These are phyloP conservation scores for Suhomyces bribrorum DNA, from an alignment of 1,139 yeast species.

Conservation along the genomic window DNA sequence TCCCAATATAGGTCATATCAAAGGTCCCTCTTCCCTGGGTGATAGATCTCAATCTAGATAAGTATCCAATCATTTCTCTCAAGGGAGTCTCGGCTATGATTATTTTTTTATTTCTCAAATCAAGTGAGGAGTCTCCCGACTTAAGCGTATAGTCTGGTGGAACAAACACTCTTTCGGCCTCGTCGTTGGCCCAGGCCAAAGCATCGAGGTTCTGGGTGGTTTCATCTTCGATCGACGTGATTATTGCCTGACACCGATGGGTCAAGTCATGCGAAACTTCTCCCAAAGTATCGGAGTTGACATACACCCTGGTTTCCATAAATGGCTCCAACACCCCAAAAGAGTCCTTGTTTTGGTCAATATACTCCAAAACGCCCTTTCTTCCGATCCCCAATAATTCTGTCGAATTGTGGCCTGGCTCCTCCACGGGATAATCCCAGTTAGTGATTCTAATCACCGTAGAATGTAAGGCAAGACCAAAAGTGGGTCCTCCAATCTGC, in stretches of 20 bases:
- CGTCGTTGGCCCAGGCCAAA: conserved; percentile 47
- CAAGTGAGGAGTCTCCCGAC: conserved; percentile 10
- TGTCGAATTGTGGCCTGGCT: conserved; percentile 29
- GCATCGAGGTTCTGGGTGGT: conserved; percentile 40
- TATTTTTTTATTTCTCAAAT: conserved; percentile 47
- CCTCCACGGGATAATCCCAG: conserved; percentile 60
- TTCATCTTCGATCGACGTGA: conserved; percentile 64
- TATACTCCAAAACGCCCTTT: conserved; percentile 40
- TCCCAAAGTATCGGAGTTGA: conserved; percentile 75
- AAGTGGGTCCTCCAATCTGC: conserved; percentile 74
- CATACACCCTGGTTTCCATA: conserved; percentile 74
- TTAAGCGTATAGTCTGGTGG: conserved; percentile 59
- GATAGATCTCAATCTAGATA: conserved; percentile 71
- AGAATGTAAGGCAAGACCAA: conserved; percentile 67
- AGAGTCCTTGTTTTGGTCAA: conserved; percentile 20
- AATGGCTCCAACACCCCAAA: conserved; percentile 79
- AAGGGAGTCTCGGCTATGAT: conserved; percentile 81
- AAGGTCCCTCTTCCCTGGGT: conserved; percentile 91
- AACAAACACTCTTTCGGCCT: conserved; percentile 53
- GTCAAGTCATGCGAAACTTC: conserved; percentile 74
- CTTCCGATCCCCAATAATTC: conserved; percentile 34
- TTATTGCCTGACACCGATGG: conserved; percentile 71
- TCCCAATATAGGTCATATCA: conserved; percentile 74
- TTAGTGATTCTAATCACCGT: conserved; percentile 50
- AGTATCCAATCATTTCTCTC: conserved; percentile 87